A percentile compares a stretch with the other conserved stretches of the same genome.
Evolutionary conservation across 441 rosid genomes (phyloP).

Genomic region (Populus hybrid): DNA sequence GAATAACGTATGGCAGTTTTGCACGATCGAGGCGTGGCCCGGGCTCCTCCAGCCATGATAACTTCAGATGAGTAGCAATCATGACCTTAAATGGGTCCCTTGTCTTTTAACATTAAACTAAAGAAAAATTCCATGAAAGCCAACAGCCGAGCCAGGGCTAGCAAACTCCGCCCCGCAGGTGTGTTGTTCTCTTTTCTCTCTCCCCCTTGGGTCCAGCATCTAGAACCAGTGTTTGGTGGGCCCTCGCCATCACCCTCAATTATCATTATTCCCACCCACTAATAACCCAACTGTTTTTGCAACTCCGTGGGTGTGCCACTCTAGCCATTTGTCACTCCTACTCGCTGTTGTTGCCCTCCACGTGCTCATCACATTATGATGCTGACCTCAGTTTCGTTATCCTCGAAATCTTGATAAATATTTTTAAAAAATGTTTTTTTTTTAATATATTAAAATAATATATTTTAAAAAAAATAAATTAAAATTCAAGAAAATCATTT

Average conservation of each 20-base stretch:
- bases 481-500: no score
- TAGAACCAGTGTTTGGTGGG: slow-evolving; percentile 10
- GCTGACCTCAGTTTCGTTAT: no score
- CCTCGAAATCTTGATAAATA: no score
- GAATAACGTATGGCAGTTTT: slow-evolving; percentile 2
- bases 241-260: slow-evolving; percentile 16
- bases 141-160: not conserved
- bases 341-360: no score
- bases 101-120: no score
- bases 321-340: no score
- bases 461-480: no score
- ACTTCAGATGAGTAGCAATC: slow-evolving; percentile 30
- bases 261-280: slow-evolving; percentile 36
- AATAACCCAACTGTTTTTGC: no score
- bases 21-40: slow-evolving; percentile 51
- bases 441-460: no score
- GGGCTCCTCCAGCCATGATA: slow-evolving; percentile 38
- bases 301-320: no score
- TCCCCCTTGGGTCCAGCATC: not conserved
- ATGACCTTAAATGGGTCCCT: slow-evolving; percentile 17
- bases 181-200: not conserved
- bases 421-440: no score
- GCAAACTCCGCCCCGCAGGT: not conserved
- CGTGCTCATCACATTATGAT: no score
- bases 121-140: not conserved